These are phyloP conservation scores for Pseudogymnoascus sp. DNA, from an alignment of 2,329 filamentous ascomycete species.

Conservation along the genomic window DNA sequence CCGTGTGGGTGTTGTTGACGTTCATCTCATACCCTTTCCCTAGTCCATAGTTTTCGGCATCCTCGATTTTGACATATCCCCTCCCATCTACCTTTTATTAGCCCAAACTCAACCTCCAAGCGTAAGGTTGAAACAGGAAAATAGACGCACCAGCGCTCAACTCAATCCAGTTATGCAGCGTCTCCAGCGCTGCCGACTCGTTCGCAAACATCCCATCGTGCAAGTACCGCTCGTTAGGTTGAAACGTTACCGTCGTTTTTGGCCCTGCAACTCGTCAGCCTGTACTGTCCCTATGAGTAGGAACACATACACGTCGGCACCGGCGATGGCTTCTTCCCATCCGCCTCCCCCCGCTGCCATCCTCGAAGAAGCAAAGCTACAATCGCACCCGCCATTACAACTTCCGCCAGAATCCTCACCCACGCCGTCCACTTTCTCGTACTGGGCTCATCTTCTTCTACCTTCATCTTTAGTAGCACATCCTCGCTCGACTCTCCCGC, in stretches of 20 bases:
- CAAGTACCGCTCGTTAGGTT: conserved; percentile 13
- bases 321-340: neutral
- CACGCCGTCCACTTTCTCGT: neutral
- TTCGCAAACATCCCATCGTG: conserved; percentile 15
- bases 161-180: conserved; percentile 17
- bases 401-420: neutral
- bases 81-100: conserved; percentile 12
- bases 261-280: neutral
- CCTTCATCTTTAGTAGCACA: neutral
- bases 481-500: neutral
- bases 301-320: neutral
- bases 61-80: conserved; percentile 14
- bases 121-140: neutral
- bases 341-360: neutral
- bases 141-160: conserved; percentile 13
- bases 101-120: neutral
- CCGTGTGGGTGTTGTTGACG: neutral
- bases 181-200: conserved; percentile 11
- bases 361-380: neutral
- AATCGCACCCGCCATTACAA: neutral
- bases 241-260: conserved; percentile 12
- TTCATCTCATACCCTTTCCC: conserved; percentile 11
- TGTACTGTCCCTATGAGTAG: neutral
- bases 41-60: conserved; percentile 10
- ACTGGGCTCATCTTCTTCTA: neutral